These are phyloP conservation scores for Tilletia horrida DNA, from an alignment of 1,284 basidiomycete species.

Conservation along the genomic window DNA sequence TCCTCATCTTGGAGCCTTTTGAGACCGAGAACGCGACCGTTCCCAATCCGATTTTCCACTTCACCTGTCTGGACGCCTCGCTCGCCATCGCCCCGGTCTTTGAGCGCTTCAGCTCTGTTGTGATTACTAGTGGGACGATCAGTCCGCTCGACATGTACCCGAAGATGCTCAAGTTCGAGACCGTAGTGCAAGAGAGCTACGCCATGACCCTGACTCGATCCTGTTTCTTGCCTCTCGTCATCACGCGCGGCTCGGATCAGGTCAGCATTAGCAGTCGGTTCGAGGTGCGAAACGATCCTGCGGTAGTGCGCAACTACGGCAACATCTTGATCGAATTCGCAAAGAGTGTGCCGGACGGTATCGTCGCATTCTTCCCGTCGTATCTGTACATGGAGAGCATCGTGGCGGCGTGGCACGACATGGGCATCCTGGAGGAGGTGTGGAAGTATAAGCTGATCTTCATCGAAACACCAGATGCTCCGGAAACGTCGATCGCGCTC, in stretches of 20 bases:
- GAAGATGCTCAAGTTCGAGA: conserved; percentile 98
- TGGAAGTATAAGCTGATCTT: conserved; percentile 99
- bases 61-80: conserved; percentile 94
- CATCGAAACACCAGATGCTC: conserved; percentile 98
- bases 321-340: conserved; percentile 97
- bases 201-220: conserved; percentile 96
- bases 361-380: conserved; percentile 96
- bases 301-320: conserved; percentile 97
- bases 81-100: conserved; percentile 97
- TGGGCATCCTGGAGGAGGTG: conserved; percentile 98
- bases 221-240: conserved; percentile 95
- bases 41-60: conserved; percentile 97
- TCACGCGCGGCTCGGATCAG: conserved; percentile 96
- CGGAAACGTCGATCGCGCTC: conserved; percentile 95
- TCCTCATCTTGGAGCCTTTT: conserved; percentile 95
- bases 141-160: conserved; percentile 99
- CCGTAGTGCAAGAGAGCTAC: conserved; percentile 94
- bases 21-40: conserved; percentile 98
- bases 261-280: conserved; percentile 98
- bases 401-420: conserved; percentile 99
- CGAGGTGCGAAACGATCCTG: conserved; percentile 97
- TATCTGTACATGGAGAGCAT: conserved; percentile 99
- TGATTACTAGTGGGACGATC: conserved; percentile 97
- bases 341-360: conserved; percentile 96
- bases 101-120: conserved; percentile 95